Conservation (phyloP, 495 filamentous ascomycete species). For the Penicillium ucsense region DNA sequence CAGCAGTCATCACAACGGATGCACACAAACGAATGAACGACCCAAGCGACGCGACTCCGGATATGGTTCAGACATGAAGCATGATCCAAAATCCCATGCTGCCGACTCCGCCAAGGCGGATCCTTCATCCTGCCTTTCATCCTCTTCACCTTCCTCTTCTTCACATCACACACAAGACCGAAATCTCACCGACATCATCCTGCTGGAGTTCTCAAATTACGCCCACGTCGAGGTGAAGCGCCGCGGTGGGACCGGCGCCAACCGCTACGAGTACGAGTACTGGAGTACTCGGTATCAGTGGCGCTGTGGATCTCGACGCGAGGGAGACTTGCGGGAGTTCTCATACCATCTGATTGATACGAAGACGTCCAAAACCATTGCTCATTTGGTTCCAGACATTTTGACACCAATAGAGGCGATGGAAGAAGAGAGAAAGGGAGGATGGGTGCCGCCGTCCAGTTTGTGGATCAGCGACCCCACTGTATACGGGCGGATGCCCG, state of each 20-base stretch:
- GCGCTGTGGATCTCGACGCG: slow-evolving; percentile 61
- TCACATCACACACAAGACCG: slow-evolving; percentile 9
- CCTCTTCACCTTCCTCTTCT: not conserved
- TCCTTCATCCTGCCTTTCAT: slow-evolving; percentile 2
- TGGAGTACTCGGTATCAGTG: slow-evolving; percentile 83
- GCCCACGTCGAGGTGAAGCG: slow-evolving; percentile 80
- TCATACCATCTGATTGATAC: slow-evolving; percentile 71
- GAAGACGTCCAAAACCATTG: slow-evolving; percentile 53
- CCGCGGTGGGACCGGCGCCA: slow-evolving; percentile 53
- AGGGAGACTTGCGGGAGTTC: slow-evolving; percentile 48
- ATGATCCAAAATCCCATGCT: not conserved
- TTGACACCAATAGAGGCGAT: slow-evolving; percentile 56
- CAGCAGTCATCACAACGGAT: not conserved
- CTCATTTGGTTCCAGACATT: slow-evolving; percentile 77
- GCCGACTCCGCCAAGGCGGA: slow-evolving; percentile 8
- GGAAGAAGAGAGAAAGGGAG: slow-evolving; percentile 72
- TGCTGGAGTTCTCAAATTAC: slow-evolving; percentile 95
- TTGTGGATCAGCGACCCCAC: slow-evolving; percentile 76
- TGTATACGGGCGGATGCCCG: slow-evolving; percentile 56
- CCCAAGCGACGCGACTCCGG: slow-evolving; percentile 48
- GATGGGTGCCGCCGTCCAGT: slow-evolving; percentile 84
- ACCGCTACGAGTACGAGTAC: slow-evolving; percentile 85
- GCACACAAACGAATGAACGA: not conserved
- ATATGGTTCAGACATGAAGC: slow-evolving; percentile 40
- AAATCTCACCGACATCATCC: slow-evolving; percentile 55